Base-by-base conservation (phyloP, 2,329 filamentous ascomycete genomes). In the Verticillium klebahnii region DNA sequence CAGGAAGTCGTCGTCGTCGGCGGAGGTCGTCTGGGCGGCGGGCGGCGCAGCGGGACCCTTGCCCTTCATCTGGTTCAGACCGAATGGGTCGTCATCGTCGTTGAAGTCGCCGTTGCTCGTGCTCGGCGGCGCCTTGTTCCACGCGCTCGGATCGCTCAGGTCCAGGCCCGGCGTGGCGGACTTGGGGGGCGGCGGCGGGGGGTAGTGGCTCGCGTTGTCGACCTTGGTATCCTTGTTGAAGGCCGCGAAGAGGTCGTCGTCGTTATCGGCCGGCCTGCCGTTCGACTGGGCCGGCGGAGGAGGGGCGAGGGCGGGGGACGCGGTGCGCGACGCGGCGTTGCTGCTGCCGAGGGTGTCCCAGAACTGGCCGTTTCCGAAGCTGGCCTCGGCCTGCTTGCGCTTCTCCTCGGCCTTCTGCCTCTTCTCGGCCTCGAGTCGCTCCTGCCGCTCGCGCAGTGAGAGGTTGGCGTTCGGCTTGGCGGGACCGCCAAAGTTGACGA, bases 41-140 rank as follows among this genome's bases (percentile, higher is more conserved):
- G 71, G 69, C 25, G 66, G 61, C 25, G 72, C 67, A 25, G 72
- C 64, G 5, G 72, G 61, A 34, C 69, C 55, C 67, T 77, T 75
- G 70, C 73, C 76, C 65, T 85, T 84, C 69, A 92, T 73, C 66
- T 89, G 80, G 63, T 82, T 88, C 39, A 97, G 78, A 1, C 92
- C 94, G 72, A 98, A 97, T 2, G 93, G 92, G 71, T 97, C 92
- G 71, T 96, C 92, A 68, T 97, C 91, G 62, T 94, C 89, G 4
- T 70, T 55, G 2, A n/a, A 45, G 25, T n/a, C 25, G 25, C 25
- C 54, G 17, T 31, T 32, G 54, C 15, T 32, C 25, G 25, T 17
- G 3, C 14, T 59, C 6, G 29, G n/a, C 12, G 40, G 40, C 31
- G 14, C 25, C 25, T 45, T 71, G 60, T 76, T 68, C 86, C 86